Evolutionary conservation across 352 stramenopile genomes (phyloP), one percentile per base, ranked within the genome.

Genomic region (Phytophthora boehmeriae): DNA sequence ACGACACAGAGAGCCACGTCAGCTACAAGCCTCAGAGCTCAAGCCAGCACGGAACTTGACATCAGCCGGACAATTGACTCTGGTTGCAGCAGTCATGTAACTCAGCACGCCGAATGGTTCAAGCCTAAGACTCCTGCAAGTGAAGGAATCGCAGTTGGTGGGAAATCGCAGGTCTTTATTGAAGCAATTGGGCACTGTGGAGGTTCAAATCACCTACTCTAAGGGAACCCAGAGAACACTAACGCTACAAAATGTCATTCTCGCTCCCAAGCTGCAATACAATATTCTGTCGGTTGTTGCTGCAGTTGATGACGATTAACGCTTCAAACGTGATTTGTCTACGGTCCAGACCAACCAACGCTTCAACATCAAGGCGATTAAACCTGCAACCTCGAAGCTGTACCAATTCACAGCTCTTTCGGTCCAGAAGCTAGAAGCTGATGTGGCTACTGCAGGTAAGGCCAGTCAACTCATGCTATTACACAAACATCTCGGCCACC

Each of bases 191-290:
- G 60, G 17, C 43, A 57, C n/a, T 2, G 46, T 70, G 44, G 30
- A 59, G 4, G 28, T 70, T 42, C 16, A 39, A 46, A 60, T 67
- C 52, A 50, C 13, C 6, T 50, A 57, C 60, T 67, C 55, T 30
- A 71, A 71, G 49, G 46, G 44, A 13, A 61, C 45, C 8, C 8
- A 3, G 32, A 53, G 46, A 27, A 63, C n/a, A 8, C 20, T 56
- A 27, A 60, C 9, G 42, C 49, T 57, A 47, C 17, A 59, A 19
- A 44, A 5, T 19, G 27, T 55, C 11, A 34, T 58, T 5, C 50
- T 44, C 13, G 49, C 39, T 2, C 35, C 50, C 0, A 20, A 49
- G 43, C 22, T 65, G 47, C 17, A 65, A 8, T 66, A 59, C 57
- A 59, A 9, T 28, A 8, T 66, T 1, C 17, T 55, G 0, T 38